These are phyloP conservation scores for Carex cristatella DNA, from an alignment of 176 grass and related monocot genomes.

Conservation along the genomic window DNA sequence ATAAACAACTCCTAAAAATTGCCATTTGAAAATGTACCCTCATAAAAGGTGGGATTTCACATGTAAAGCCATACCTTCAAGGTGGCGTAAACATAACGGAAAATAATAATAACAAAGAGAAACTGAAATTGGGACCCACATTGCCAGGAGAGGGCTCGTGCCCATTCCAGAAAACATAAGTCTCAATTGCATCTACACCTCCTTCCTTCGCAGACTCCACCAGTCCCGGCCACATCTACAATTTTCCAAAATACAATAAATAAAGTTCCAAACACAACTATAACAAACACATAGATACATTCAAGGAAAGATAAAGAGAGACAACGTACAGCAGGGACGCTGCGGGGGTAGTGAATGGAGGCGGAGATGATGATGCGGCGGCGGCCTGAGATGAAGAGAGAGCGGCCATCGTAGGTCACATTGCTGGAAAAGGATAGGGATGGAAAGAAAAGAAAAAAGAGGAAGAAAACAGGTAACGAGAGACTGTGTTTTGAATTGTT, in stretches of 20 bases:
- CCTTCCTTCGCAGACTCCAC: constrained; percentile 79
- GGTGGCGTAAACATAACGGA: neutral
- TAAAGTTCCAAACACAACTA: neutral
- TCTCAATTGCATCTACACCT: constrained; percentile 76
- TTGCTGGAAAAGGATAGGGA: constrained; percentile 28
- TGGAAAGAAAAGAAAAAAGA: constrained; percentile 21
- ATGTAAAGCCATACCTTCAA: neutral
- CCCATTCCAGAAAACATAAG: constrained; percentile 99
- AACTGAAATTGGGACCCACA: constrained; percentile 26
- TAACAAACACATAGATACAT: neutral
- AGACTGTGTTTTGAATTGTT: neutral
- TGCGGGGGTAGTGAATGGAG: constrained; percentile 97
- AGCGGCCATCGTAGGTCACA: constrained; percentile 88
- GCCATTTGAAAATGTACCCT: neutral
- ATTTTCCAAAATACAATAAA: constrained; percentile 6
- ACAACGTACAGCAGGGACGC: constrained; percentile 64
- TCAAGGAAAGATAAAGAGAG: neutral
- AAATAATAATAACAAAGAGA: neutral
- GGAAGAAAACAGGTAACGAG: constrained; percentile 24
- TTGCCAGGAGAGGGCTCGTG: constrained; percentile 80
- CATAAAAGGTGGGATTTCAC: neutral
- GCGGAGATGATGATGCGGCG: constrained; percentile 92
- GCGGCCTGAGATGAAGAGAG: constrained; percentile 82
- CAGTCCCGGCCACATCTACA: constrained; percentile 93
- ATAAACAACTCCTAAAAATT: neutral